Conservation (phyloP, 306 rosid species). For the Biancaea sappan region DNA sequence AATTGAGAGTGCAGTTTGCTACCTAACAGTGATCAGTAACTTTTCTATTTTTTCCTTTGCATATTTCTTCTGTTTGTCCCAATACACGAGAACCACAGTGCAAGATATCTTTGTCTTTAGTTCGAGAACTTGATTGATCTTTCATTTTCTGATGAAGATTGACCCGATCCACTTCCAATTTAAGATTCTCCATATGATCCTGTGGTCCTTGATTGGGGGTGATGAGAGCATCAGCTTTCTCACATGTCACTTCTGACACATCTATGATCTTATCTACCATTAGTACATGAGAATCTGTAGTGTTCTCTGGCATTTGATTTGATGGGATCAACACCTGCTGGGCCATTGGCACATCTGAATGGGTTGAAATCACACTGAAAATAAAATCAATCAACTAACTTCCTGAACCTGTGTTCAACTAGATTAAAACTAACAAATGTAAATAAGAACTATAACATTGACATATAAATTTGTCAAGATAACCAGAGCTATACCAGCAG, state of each 20-base stretch:
- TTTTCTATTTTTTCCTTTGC: constrained; percentile 38
- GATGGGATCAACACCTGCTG: constrained; percentile 44
- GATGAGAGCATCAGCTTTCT: constrained; percentile 43
- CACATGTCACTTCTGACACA: constrained; percentile 63
- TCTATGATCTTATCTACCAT: constrained; percentile 66
- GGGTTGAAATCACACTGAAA: constrained; percentile 60
- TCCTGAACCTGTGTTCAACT: constrained; percentile 8
- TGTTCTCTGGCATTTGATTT: constrained; percentile 47
- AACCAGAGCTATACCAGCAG: constrained; percentile 45
- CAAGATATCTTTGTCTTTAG: constrained; percentile 40
- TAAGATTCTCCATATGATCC: constrained; percentile 32
- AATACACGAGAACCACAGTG: constrained; percentile 37
- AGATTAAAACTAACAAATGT: constrained; percentile 2
- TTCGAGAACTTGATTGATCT: constrained; percentile 44
- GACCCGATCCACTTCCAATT: constrained; percentile 28
- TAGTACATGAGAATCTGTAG: constrained; percentile 53
- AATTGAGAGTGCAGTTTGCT: constrained; percentile 6
- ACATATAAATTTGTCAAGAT: constrained; percentile 9
- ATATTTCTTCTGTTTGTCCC: constrained; percentile 40
- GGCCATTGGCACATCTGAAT: constrained; percentile 38
- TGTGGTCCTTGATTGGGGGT: constrained; percentile 31
- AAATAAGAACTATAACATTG: constrained; percentile 21
- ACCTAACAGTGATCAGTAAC: constrained; percentile 50
- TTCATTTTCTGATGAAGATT: constrained; percentile 25
- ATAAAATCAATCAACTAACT: constrained; percentile 15